phyloP scores from a whole-genome alignment of 2,329 filamentous ascomycete species.

The Fusarium domesticum region DNA sequence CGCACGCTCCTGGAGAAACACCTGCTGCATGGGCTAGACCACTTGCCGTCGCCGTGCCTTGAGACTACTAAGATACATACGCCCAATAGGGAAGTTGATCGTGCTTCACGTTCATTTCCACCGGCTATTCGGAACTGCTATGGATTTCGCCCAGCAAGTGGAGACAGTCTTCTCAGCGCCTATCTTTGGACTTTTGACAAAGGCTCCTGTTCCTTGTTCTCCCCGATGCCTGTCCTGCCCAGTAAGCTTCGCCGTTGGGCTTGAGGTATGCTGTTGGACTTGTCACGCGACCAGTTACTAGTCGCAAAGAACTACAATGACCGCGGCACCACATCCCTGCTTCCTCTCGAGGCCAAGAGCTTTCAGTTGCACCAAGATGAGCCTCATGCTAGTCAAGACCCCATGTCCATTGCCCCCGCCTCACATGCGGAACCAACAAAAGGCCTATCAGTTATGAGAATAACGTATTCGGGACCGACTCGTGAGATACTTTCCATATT shows the following conservation, averaged over 20 bases:
- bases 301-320: not conserved
- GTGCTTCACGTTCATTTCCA: not conserved
- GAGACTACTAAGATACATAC: not conserved
- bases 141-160: not conserved
- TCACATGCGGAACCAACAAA: not conserved
- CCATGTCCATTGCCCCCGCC: no score
- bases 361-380: not conserved
- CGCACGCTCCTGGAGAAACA: not conserved
- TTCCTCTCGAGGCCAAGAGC: not conserved
- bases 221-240: not conserved
- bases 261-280: not conserved
- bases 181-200: not conserved
- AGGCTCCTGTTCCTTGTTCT: not conserved
- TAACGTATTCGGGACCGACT: not conserved
- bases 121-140: not conserved
- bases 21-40: not conserved
- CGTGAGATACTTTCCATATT: no score
- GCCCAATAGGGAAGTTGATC: not conserved
- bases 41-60: not conserved
- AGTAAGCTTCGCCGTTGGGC: not conserved
- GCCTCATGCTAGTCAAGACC: not conserved
- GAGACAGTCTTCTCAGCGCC: not conserved
- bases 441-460: not conserved
- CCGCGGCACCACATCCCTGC: not conserved
- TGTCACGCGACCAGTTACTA: not conserved